These are phyloP conservation scores for Vaccinium corymbosum DNA, from an alignment of 148 eudicot species.

Conservation along the genomic window DNA sequence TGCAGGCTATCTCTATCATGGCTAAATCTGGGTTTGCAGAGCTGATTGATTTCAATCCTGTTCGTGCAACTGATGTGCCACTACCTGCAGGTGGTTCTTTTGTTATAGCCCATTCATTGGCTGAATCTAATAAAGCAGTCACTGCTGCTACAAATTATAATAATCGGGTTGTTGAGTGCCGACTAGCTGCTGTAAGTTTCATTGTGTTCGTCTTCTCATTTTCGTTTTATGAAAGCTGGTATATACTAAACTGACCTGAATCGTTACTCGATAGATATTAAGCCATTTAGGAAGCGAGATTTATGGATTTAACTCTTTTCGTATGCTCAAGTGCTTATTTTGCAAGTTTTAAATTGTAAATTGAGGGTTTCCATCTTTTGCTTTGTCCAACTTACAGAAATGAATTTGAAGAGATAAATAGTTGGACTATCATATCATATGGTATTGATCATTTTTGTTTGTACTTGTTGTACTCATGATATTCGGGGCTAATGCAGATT, in stretches of 20 bases:
- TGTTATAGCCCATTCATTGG: conserved; percentile 92
- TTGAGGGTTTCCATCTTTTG: neutral
- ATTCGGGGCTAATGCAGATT: conserved; percentile 46
- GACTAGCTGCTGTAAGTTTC: conserved; percentile 70
- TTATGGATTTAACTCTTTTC: neutral
- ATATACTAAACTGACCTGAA: neutral
- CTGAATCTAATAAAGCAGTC: conserved; percentile 94
- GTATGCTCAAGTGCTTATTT: neutral
- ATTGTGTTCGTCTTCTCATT: neutral
- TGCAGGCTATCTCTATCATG: conserved; percentile 93
- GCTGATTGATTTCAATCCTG: conserved; percentile 91
- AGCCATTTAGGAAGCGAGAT: neutral
- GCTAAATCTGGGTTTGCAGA: conserved; percentile 86
- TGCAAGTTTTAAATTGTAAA: neutral
- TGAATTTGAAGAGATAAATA: neutral
- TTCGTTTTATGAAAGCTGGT: neutral
- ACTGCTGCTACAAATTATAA: conserved; percentile 98
- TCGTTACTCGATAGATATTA: neutral
- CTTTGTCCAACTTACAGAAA: neutral
- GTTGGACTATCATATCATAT: neutral
- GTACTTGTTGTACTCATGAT: neutral
- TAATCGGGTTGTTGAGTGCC: conserved; percentile 96
- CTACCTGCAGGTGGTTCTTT: conserved; percentile 92
- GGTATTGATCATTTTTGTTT: neutral
- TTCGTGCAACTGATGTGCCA: conserved; percentile 93